phyloP scores from a whole-genome alignment of 2,329 filamentous ascomycete genomes.

The Pseudogymnoascus sp. region DNA sequence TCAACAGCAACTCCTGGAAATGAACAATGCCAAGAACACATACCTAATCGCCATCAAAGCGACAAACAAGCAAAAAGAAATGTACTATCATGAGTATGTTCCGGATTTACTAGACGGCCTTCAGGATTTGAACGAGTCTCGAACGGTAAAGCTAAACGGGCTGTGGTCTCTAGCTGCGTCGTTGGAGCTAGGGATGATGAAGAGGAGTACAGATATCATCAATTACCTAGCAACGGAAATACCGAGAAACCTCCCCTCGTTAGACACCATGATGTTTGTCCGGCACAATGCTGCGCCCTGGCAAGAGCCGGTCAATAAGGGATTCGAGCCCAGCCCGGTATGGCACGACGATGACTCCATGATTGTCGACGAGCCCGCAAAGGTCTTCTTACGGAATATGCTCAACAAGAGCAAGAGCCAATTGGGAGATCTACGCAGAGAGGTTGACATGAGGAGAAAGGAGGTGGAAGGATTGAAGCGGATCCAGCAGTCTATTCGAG shows the following conservation, averaged over 20 bases:
- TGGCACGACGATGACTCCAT: constrained; percentile 93
- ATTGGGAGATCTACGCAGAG: constrained; percentile 69
- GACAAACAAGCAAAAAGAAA: constrained; percentile 95
- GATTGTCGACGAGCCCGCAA: constrained; percentile 78
- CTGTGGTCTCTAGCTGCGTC: constrained; percentile 76
- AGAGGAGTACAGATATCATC: constrained; percentile 64
- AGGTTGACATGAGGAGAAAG: constrained; percentile 76
- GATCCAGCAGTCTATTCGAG: constrained; percentile 66
- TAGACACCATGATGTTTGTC: constrained; percentile 98
- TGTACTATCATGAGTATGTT: constrained; percentile 94
- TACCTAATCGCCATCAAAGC: constrained; percentile 95
- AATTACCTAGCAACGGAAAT: constrained; percentile 73
- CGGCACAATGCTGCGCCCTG: constrained; percentile 79
- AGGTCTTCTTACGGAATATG: constrained; percentile 85
- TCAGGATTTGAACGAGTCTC: constrained; percentile 88
- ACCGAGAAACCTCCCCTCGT: constrained; percentile 73
- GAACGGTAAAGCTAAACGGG: constrained; percentile 73
- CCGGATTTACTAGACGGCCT: constrained; percentile 89
- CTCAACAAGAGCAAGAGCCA: constrained; percentile 84
- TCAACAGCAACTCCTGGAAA: constrained; percentile 85
- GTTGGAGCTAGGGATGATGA: constrained; percentile 73
- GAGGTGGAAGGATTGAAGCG: constrained; percentile 76
- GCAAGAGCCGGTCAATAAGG: constrained; percentile 76
- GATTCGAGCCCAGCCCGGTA: constrained; percentile 88
- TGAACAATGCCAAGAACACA: constrained; percentile 98